Percentiles rank a stretch among this genome's conserved stretches.
phyloP scores from a whole-genome alignment of 106 monocot species.

The Platanthera guangdongensis region DNA sequence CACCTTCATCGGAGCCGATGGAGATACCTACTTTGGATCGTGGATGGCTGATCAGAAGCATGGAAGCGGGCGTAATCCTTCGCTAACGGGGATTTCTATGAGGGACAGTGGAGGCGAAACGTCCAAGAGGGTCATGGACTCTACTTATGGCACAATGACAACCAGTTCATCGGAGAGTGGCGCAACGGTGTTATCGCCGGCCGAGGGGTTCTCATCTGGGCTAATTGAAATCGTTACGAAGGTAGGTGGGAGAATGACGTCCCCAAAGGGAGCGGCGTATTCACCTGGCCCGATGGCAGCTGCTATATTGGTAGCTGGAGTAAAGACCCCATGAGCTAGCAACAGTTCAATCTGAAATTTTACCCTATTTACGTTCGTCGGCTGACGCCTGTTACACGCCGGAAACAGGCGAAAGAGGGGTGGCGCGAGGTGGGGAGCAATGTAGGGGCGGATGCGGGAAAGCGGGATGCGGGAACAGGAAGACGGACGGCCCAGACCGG shows the following conservation, averaged over 20 bases:
- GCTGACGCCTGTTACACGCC: no score
- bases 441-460: no score
- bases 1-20: conserved; percentile 28
- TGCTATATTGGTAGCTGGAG: conserved; percentile 14
- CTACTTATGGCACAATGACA: conserved; percentile 48
- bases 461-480: no score
- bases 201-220: conserved; percentile 32
- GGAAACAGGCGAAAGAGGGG: no score
- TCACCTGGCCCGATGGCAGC: conserved; percentile 44
- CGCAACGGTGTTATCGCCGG: conserved; percentile 37
- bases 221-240: conserved; percentile 43
- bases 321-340: background rate
- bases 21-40: conserved; percentile 40
- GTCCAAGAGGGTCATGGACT: conserved; percentile 43
- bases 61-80: conserved; percentile 35
- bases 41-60: conserved; percentile 44
- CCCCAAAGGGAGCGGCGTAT: conserved; percentile 36
- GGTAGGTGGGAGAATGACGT: conserved; percentile 49
- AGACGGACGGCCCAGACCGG: no score
- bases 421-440: no score
- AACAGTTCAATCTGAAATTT: background rate
- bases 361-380: background rate
- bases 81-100: conserved; percentile 60
- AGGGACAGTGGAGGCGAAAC: conserved; percentile 40
- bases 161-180: conserved; percentile 55